Evolutionary conservation across 2,329 filamentous ascomycete species (phyloP).

Genomic region (Fusarium oxysporum): DNA sequence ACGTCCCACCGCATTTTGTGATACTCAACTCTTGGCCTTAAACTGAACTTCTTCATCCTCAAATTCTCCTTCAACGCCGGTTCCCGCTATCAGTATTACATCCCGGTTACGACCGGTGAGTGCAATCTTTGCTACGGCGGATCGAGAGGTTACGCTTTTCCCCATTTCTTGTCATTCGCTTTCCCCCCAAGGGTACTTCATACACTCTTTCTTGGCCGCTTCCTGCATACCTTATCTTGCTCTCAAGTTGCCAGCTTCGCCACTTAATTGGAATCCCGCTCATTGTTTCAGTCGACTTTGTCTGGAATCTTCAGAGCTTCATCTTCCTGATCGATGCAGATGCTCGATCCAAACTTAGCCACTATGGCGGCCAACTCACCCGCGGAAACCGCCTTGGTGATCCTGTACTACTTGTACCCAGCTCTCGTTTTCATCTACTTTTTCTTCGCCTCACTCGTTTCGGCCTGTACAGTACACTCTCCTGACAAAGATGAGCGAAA

Average conservation of each 20-base stretch:
- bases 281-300: neutral
- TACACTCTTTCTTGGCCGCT: neutral
- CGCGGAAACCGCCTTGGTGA: slow-evolving; percentile 32
- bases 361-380: slow-evolving; percentile 34
- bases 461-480: slow-evolving; percentile 65
- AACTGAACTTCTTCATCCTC: slow-evolving; percentile 16
- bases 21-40: slow-evolving; percentile 22
- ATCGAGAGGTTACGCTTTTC: neutral
- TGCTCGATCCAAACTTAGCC: slow-evolving; percentile 6
- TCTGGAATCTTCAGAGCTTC: neutral
- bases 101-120: slow-evolving; percentile 26
- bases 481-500: slow-evolving; percentile 42
- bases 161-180: neutral
- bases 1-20: slow-evolving; percentile 41
- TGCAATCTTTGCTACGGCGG: slow-evolving; percentile 11
- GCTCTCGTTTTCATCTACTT: slow-evolving; percentile 65
- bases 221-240: neutral
- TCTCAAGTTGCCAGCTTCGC: neutral
- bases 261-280: neutral
- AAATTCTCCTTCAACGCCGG: slow-evolving; percentile 23
- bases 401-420: slow-evolving; percentile 44
- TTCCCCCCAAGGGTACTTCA: neutral
- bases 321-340: neutral
- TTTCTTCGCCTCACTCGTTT: slow-evolving; percentile 66
- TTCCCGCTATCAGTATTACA: slow-evolving; percentile 28